A percentile compares a stretch with the other conserved stretches of the same genome.
These are phyloP conservation scores for Mrakiaceae sp. DNA, from an alignment of 1,284 basidiomycete species.

Conservation along the genomic window DNA sequence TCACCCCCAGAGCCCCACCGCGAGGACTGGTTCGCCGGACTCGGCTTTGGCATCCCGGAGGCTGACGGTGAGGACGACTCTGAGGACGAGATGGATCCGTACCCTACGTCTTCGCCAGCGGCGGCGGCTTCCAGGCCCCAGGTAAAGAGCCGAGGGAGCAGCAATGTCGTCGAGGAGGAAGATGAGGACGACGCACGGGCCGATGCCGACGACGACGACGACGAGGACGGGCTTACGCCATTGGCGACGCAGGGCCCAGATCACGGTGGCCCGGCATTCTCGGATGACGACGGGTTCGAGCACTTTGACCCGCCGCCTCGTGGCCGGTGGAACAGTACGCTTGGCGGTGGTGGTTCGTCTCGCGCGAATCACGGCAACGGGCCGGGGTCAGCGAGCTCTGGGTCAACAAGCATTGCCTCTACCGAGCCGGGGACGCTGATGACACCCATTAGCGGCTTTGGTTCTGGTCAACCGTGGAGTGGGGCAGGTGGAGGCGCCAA, in stretches of 20 bases:
- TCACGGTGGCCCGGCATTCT: too few species aligned
- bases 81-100: constrained; percentile 3
- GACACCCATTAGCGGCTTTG: too few species aligned
- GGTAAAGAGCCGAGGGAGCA: too few species aligned
- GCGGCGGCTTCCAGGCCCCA: too few species aligned
- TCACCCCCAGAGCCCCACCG: constrained; percentile 13
- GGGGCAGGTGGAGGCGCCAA: too few species aligned
- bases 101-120: too few species aligned
- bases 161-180: constrained; percentile 14
- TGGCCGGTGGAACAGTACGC: constrained; percentile 13
- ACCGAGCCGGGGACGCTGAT: too few species aligned
- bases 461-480: too few species aligned
- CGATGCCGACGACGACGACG: constrained; percentile 4
- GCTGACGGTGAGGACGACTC: constrained; percentile 4
- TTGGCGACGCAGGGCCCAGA: too few species aligned
- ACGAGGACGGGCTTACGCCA: neutral
- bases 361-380: constrained; percentile 4
- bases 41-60: constrained; percentile 1
- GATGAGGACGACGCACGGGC: constrained; percentile 18
- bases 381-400: neutral
- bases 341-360: constrained; percentile 1
- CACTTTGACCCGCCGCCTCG: neutral
- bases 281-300: too few species aligned
- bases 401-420: too few species aligned
- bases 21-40: constrained; percentile 7